These are phyloP conservation scores for Rhynchospora tenuis DNA, from an alignment of 176 grass and related monocot genomes.

Conservation along the genomic window DNA sequence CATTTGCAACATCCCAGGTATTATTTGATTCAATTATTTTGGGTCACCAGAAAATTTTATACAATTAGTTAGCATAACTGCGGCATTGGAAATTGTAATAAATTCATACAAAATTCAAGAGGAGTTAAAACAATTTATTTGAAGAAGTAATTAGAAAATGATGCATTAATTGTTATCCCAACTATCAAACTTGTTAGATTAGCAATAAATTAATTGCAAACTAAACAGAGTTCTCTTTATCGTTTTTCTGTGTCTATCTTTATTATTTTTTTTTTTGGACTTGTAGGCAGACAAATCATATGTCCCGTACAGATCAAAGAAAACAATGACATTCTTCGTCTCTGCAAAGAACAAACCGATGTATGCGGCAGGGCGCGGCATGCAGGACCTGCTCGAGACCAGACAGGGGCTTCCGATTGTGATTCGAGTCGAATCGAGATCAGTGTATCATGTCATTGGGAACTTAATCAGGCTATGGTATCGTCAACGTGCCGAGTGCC, in stretches of 20 bases:
- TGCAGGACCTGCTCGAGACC: conserved; percentile 75
- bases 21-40: background rate
- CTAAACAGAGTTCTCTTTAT: background rate
- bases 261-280: background rate
- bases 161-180: no score
- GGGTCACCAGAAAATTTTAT: background rate
- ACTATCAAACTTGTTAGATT: background rate
- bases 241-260: no score
- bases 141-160: no score
- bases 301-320: conserved; percentile 11
- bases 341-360: conserved; percentile 67
- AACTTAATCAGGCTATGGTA: conserved; percentile 50
- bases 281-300: conserved; percentile 42
- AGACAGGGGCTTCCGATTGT: conserved; percentile 45
- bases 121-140: no score
- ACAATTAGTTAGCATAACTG: background rate
- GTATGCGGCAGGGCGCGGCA: conserved; percentile 72
- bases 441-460: conserved; percentile 45
- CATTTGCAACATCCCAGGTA: conserved; percentile 58
- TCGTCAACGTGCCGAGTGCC: conserved; percentile 46
- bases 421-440: conserved; percentile 40
- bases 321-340: conserved; percentile 36
- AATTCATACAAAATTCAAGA: no score
- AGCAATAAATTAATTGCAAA: background rate
- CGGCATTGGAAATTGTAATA: no score